Base-by-base conservation (phyloP, 2,329 filamentous ascomycete species). In the Fusarium compactum region DNA sequence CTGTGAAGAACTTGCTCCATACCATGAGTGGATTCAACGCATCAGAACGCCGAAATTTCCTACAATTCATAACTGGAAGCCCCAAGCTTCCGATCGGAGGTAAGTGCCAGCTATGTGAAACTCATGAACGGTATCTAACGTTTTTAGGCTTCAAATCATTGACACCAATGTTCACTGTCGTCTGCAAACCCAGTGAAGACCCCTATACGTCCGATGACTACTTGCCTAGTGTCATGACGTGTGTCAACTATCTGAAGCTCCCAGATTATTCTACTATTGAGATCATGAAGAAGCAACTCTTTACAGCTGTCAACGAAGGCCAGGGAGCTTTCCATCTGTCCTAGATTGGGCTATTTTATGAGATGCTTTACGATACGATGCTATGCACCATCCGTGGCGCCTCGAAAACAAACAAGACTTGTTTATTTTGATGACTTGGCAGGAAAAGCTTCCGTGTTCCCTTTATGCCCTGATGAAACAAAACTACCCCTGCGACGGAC, bases 201-300 rank as follows among this genome's bases (percentile, higher is more conserved):
- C 96, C 96, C 3, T 96, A 95, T 80, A 92, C 91, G 6, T 95
- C 95, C 7, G 96, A 99, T 77, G 96, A 99, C 82, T 99, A 98
- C 77, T 87, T 99, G n/a, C 96, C 97, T 15, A 98, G 95, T 79
- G 97, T 99, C 79, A 99, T 99, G 97, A 99, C 97, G 14, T 99
- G 97, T 80, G 96, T 97, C 81, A 99, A 99, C 81, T 99, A 99
- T 79, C 89, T 99, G 76, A 99, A 99, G 82, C 87, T 99, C 77
- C 96, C 96, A 22, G 94, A 99, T 81, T 99, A 99, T 82, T 95
- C 90, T 72, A 90, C 84, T 73, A 83, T 97, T 67, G 88, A 93
- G 3, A 86, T 91, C 54, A 89, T 99, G 81, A 91, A 87, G 76
- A 88, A 91, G 78, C 93, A 93, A 79, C 85, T 99, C 57, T 90